phyloP scores from a whole-genome alignment of 2,329 filamentous ascomycete species.

The Mycosphaerella sp. region DNA sequence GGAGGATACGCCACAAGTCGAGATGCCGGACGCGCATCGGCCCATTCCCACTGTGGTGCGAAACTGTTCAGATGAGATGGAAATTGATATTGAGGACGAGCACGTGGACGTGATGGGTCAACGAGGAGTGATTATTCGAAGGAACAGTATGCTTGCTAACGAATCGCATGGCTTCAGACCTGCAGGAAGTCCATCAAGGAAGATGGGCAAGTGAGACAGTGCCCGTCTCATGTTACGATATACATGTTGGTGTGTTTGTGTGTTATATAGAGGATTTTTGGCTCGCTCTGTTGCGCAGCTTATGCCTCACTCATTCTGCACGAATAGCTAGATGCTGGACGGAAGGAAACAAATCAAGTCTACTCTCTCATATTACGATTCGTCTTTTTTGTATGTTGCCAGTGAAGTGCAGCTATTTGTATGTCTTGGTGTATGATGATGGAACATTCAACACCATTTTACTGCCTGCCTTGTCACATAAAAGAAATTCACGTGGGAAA shows the following conservation, averaged over 20 bases:
- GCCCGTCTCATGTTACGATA: constrained; percentile 13
- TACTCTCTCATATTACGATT: constrained; percentile 10
- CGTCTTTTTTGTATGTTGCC: not conserved
- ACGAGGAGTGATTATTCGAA: constrained; percentile 33
- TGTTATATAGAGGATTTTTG: constrained; percentile 5
- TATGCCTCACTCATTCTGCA: constrained; percentile 11
- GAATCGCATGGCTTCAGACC: constrained; percentile 19
- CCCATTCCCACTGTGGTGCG: constrained; percentile 20
- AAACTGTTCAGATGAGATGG: constrained; percentile 31
- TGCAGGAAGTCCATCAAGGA: constrained; percentile 22
- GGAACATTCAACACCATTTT: too few relatives aligned
- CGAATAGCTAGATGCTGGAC: constrained; percentile 15
- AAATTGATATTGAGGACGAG: constrained; percentile 33
- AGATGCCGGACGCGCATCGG: constrained; percentile 23
- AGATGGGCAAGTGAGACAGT: constrained; percentile 15
- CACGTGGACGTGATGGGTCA: constrained; percentile 30
- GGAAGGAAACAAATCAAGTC: constrained; percentile 13
- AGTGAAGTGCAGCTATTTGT: too few relatives aligned
- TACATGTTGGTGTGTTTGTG: constrained; percentile 5
- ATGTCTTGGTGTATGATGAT: too few relatives aligned
- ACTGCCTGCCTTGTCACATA: too few relatives aligned
- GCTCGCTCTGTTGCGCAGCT: constrained; percentile 7
- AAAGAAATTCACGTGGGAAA: too few relatives aligned
- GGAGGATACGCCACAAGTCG: constrained; percentile 27
- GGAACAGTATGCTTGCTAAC: constrained; percentile 29